Percentiles rank a stretch among this genome's conserved stretches.
Evolutionary conservation across 768 basidiomycete genomes (phyloP).

Genomic region (Russula compacta): DNA sequence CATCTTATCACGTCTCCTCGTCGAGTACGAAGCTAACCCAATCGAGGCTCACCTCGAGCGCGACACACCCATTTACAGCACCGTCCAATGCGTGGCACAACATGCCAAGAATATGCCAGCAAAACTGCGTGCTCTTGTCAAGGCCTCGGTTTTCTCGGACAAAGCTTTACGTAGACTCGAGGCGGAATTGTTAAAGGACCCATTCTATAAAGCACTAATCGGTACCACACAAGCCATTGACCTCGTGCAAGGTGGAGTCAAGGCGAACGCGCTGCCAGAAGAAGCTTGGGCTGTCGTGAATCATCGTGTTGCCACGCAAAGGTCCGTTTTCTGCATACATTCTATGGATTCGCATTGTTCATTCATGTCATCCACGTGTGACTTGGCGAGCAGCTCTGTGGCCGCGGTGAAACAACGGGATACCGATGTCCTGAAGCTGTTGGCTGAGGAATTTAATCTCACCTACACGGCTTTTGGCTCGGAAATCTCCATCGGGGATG

Average conservation of each 20-base stretch:
- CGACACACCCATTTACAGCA: slow-evolving; percentile 27
- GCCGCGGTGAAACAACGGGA: slow-evolving; percentile 26
- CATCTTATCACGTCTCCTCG: slow-evolving; percentile 43
- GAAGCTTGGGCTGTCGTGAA: slow-evolving; percentile 26
- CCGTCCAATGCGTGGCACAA: slow-evolving; percentile 36
- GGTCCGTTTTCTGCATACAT: slow-evolving; percentile 1
- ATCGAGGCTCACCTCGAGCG: slow-evolving; percentile 24
- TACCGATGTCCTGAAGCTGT: slow-evolving; percentile 22
- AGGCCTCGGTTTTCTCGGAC: slow-evolving; percentile 24
- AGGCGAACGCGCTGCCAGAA: slow-evolving; percentile 41
- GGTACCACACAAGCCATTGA: slow-evolving; percentile 29
- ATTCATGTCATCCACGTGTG: not conserved
- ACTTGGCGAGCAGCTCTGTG: slow-evolving; percentile 24
- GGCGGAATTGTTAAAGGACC: slow-evolving; percentile 23
- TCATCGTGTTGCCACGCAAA: slow-evolving; percentile 27
- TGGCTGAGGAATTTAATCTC: slow-evolving; percentile 32
- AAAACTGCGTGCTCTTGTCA: slow-evolving; percentile 25
- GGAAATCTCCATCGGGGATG: slow-evolving; percentile 20
- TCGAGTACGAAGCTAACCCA: slow-evolving; percentile 13
- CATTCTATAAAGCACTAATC: slow-evolving; percentile 25
- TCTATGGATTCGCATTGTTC: too few relatives aligned
- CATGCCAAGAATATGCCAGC: slow-evolving; percentile 32
- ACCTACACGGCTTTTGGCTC: slow-evolving; percentile 34
- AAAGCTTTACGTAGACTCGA: slow-evolving; percentile 30
- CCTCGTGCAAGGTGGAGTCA: slow-evolving; percentile 33